Evolutionary conservation across 1,284 basidiomycete species (phyloP).

Genomic region (Austropuccinia psidii): DNA sequence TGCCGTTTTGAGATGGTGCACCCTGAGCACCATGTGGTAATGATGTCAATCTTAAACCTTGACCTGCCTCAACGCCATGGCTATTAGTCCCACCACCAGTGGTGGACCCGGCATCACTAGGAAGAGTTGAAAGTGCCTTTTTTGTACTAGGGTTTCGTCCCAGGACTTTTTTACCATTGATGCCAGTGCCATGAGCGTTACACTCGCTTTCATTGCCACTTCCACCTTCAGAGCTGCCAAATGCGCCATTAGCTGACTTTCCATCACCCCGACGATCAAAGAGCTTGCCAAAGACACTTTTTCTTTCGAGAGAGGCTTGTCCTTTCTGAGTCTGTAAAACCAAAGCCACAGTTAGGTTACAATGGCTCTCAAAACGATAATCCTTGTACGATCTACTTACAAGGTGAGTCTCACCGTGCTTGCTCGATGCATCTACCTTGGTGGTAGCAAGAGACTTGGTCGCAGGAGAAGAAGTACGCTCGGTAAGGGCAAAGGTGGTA

Average conservation of each 20-base stretch:
- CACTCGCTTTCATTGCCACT: slow-evolving; percentile 25
- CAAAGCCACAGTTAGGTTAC: background rate
- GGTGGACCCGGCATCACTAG: background rate
- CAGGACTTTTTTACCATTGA: background rate
- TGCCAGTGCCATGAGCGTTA: background rate
- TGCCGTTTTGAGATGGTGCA: background rate
- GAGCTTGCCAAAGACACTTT: slow-evolving; percentile 42
- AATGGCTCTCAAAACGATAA: background rate
- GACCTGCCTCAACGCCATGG: background rate
- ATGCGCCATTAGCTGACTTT: slow-evolving; percentile 5
- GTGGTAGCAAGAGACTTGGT: background rate
- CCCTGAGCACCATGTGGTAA: slow-evolving; percentile 4
- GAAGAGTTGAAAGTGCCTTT: background rate
- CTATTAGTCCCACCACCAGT: background rate
- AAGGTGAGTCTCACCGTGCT: background rate
- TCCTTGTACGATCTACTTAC: background rate
- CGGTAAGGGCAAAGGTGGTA: background rate
- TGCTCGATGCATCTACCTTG: background rate
- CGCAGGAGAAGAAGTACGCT: background rate
- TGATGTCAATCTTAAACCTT: background rate
- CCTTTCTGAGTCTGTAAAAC: background rate
- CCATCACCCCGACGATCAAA: slow-evolving; percentile 38
- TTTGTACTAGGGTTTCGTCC: slow-evolving; percentile 2
- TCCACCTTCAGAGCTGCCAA: background rate
- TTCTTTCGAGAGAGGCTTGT: background rate